A percentile compares a stretch with the other conserved stretches of the same genome.
Conservation (phyloP, 225 moss, liverwort and hornwort species). For the Sphagnum tenellum region DNA sequence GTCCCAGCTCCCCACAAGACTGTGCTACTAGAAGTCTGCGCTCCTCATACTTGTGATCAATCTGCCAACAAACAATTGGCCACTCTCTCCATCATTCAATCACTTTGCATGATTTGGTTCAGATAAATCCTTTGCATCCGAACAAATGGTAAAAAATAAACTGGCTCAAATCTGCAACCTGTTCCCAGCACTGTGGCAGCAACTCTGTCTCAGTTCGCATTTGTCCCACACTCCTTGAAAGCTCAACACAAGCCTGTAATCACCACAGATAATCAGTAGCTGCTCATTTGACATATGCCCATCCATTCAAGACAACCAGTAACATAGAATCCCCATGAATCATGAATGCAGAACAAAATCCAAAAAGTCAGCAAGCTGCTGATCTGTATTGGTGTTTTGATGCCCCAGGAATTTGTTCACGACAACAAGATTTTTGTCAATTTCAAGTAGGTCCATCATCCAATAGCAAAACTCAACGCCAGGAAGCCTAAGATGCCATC, state of each 20-base stretch:
- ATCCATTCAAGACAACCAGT: too few species aligned
- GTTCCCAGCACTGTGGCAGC: slow-evolving; percentile 99
- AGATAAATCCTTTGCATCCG: slow-evolving; percentile 6
- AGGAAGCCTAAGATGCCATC: too few species aligned
- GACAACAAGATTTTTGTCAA: too few species aligned
- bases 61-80: slow-evolving; percentile 18
- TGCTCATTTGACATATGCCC: too few species aligned
- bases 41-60: slow-evolving; percentile 97
- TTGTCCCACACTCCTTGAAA: slow-evolving; percentile 73
- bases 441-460: too few species aligned
- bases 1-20: slow-evolving; percentile 93
- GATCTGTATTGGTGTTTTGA: too few species aligned
- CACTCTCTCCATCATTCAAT: too few species aligned
- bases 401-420: too few species aligned
- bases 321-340: too few species aligned
- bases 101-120: background rate
- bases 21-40: slow-evolving; percentile 89
- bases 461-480: too few species aligned
- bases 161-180: slow-evolving; percentile 19
- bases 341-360: too few species aligned
- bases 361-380: too few species aligned
- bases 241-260: slow-evolving; percentile 76
- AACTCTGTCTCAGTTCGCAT: slow-evolving; percentile 87
- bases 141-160: background rate
- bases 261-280: background rate